A percentile compares a stretch with the other conserved stretches of the same genome.
phyloP scores from a whole-genome alignment of 257 asterid genomes.

The Pogostemon cablin region DNA sequence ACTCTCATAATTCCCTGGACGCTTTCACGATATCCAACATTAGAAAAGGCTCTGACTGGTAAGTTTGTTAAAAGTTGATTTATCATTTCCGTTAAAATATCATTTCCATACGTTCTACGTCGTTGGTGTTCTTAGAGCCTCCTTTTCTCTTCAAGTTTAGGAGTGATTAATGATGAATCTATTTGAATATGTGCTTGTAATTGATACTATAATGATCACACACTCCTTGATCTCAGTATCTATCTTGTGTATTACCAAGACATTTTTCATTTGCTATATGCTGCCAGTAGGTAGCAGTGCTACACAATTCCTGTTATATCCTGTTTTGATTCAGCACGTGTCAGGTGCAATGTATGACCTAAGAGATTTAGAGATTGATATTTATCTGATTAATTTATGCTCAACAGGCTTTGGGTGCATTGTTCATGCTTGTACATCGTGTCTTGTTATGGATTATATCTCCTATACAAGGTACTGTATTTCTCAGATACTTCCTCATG shows the following conservation, averaged over 20 bases:
- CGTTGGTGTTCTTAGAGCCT: not conserved
- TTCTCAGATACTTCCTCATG: constrained; percentile 25
- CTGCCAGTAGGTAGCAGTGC: not conserved
- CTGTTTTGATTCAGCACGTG: not conserved
- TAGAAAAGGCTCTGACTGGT: constrained; percentile 76
- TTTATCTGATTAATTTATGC: constrained; percentile 29
- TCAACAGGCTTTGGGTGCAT: constrained; percentile 98
- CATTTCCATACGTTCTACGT: not conserved
- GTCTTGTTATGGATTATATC: constrained; percentile 80
- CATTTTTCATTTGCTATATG: not conserved
- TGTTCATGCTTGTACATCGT: constrained; percentile 72
- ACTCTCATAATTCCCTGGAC: constrained; percentile 58
- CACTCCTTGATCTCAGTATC: not conserved
- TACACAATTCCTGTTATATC: not conserved
- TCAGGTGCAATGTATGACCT: not conserved
- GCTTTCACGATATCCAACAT: constrained; percentile 83
- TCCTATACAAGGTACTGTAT: constrained; percentile 74
- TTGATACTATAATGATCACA: not conserved
- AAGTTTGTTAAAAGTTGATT: constrained; percentile 21
- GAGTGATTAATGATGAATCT: not conserved
- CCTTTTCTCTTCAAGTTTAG: not conserved
- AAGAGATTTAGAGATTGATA: constrained; percentile 18
- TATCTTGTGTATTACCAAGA: not conserved
- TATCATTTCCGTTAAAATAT: not conserved
- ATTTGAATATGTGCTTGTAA: not conserved